Base-by-base conservation (phyloP, 495 filamentous ascomycete species). In the Penicillium psychrofluorescens region DNA sequence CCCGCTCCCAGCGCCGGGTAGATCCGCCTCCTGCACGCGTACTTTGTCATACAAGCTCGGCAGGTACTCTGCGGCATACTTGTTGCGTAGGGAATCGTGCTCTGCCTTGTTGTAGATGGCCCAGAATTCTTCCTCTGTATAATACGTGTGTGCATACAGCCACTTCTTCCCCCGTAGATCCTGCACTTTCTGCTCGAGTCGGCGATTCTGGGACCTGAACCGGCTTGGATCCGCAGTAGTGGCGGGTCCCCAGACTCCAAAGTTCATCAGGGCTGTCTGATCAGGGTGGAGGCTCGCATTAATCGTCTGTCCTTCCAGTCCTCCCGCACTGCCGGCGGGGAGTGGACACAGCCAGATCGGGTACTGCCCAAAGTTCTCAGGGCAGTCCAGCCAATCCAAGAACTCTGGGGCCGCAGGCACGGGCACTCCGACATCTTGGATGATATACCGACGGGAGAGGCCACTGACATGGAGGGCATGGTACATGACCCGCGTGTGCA, bases 151-250 rank as follows among this genome's bases (percentile, higher is more conserved):
- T 28, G 78, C 74, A 54, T 79, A 80, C 6, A 81, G 61, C 71
- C 75, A 79, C 48, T 79, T 79, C 63, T 72, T 72, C 7, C 87
- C 86, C 11, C 81, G 78, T 2, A 90, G 68, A 43, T 77, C 76
- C 10, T 63, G 67, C 8, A 90, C 69, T 42, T 79, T 79, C 1
- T 56, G 49, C 59, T 91, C 87, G 7, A 91, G 61, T 11, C 71
- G 71, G 4, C 79, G 71, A 62, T 90, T 88, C 43, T 72, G 74
- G 0, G 50, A 45, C 7, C 86, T 49, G 40, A 78, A 82, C 0
- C 47, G 55, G 6, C 53, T 43, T 8, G 39, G 39, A 4, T 50
- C 46, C 2, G 15, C 43, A 13, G 51, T 39, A 11, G 49, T 45
- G 3, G 54, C 38, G 13, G 75, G 71, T 0, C 64, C 78, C 71